These are phyloP conservation scores for Usnea hakonensis DNA, from an alignment of 495 filamentous ascomycete genomes.

Conservation along the genomic window DNA sequence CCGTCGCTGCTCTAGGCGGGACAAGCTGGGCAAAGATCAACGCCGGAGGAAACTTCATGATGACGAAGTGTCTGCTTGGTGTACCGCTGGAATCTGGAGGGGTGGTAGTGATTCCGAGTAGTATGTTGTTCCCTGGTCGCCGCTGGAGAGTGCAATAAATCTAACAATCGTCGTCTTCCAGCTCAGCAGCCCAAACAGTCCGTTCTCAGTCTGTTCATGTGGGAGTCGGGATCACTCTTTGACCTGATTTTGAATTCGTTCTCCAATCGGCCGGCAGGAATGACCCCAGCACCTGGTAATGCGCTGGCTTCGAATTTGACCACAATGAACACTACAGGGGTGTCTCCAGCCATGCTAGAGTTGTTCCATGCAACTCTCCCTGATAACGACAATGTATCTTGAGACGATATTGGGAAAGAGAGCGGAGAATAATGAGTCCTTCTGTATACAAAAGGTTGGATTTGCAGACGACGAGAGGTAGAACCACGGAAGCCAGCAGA, in stretches of 20 bases:
- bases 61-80: slow-evolving; percentile 1
- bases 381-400: not conserved
- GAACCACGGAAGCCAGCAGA: not conserved
- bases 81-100: not conserved
- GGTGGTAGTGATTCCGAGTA: slow-evolving; percentile 8
- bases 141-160: not conserved
- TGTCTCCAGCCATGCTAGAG: not conserved
- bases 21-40: slow-evolving; percentile 8
- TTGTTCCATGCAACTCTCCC: not conserved
- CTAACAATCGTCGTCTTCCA: not conserved
- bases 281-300: slow-evolving; percentile 4
- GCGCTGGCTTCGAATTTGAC: not conserved
- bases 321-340: not conserved
- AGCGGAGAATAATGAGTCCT: not conserved
- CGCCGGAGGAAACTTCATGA: not conserved
- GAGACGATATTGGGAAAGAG: not conserved
- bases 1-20: not conserved
- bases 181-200: not conserved
- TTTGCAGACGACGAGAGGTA: not conserved
- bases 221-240: slow-evolving; percentile 5
- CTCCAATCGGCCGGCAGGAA: not conserved
- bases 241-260: slow-evolving; percentile 1
- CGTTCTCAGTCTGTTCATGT: slow-evolving; percentile 7
- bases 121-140: not conserved
- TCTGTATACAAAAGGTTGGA: not conserved